Percentiles rank a stretch among this genome's conserved stretches.
These are phyloP conservation scores for Pseudogymnoascus sp. DNA, from an alignment of 2,329 filamentous ascomycete species.

Conservation along the genomic window DNA sequence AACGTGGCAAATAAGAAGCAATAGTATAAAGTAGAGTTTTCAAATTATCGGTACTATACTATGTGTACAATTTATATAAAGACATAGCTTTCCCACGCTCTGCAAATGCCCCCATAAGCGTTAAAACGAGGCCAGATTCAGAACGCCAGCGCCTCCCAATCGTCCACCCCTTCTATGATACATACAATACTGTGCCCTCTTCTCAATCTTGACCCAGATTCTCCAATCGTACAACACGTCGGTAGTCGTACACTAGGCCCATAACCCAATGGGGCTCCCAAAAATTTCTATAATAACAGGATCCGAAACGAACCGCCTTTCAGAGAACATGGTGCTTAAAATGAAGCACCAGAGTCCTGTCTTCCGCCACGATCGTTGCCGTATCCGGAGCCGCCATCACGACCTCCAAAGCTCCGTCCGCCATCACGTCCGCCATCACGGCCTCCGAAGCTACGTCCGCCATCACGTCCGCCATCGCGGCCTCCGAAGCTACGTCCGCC, in stretches of 20 bases:
- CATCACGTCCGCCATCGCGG: constrained; percentile 10
- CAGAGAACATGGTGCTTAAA: not conserved
- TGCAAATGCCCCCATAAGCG: not conserved
- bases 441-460: constrained; percentile 7
- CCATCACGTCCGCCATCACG: not conserved
- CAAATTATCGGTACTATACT: constrained; percentile 6
- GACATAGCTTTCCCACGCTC: constrained; percentile 3
- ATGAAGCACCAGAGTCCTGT: not conserved
- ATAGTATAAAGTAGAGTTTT: constrained; percentile 6
- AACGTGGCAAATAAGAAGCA: not conserved
- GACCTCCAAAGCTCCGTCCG: constrained; percentile 9
- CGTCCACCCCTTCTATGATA: not conserved
- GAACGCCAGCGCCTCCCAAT: constrained; percentile 5
- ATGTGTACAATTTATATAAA: not conserved
- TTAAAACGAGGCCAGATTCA: not conserved
- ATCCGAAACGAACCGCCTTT: constrained; percentile 1
- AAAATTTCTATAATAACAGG: not conserved
- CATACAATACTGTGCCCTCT: not conserved
- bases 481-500: not conserved
- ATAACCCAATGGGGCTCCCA: not conserved
- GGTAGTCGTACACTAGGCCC: constrained; percentile 4
- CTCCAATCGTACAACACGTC: constrained; percentile 1
- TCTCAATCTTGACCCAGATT: not conserved
- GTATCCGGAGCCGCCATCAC: constrained; percentile 10
- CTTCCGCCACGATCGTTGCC: not conserved